Evolutionary conservation across 768 basidiomycete species (phyloP), one percentile per base, ranked within the genome.

Genomic region (Kwoniella botswanensis): DNA sequence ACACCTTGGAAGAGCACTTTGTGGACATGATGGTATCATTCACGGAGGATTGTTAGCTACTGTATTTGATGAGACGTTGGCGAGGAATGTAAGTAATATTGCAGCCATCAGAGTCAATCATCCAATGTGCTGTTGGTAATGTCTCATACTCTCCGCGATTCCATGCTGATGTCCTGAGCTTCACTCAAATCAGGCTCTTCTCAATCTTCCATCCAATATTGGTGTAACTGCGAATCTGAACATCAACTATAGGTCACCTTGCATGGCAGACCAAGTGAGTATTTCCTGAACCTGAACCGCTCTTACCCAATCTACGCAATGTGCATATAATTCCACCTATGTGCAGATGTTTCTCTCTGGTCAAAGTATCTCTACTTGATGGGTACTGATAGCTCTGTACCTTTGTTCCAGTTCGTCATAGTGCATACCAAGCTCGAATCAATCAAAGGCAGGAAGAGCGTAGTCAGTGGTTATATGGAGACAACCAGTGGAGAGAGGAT

Each of bases 11-110:
- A 85, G 92, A 53, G 92, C 90, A 2, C 72, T 98, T 63, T 98
- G 96, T 79, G 95, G 85, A 2, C 84, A 96, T 72, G 94, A 96
- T 83, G 96, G 96, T 0, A 94, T 99, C 71, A 85, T 98, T 2
- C 96, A 99, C 76, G 96, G 96, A 0, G 96, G 96, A 1, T 77
- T 98, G 69, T 86, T 98, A 21, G 93, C 94, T 50, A 97, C 94
- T 1, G 83, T 98, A 18, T 82, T 97, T 66, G 96, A 99, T 73
- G 96, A 99, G 86, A 86, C 86, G 17, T 80, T 97, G 54, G 90
- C 66, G 0, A 85, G 96, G 70, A 91, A 89, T 76, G 95, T 95
- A 78, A 71, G 90, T 85, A 11, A 10, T 65, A 29, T 29, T 29
- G 29, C 29, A 29, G 29, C 10, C 50, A 1, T 22, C 43, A 24